These are phyloP conservation scores for Trichomonas tenax DNA, from an alignment of 208 protist genomes.

Conservation along the genomic window DNA sequence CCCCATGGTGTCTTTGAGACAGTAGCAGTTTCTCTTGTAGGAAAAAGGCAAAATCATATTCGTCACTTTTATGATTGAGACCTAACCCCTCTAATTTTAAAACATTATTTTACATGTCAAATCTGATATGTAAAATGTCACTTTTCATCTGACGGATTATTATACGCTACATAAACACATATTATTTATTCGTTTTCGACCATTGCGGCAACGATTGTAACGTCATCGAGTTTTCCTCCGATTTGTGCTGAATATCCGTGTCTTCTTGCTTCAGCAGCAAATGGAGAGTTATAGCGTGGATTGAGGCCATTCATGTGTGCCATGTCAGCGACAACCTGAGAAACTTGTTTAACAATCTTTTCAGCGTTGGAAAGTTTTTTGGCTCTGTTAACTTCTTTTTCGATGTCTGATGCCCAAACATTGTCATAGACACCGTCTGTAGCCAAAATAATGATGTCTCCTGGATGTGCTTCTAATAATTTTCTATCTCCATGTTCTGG, in stretches of 20 bases:
- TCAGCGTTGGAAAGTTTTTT: neutral
- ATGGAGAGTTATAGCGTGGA: neutral
- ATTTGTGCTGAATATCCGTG: neutral
- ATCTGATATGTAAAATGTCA: too few relatives aligned
- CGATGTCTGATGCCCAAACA: neutral
- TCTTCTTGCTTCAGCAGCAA: neutral
- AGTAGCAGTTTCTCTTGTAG: too few relatives aligned
- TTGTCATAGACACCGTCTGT: neutral
- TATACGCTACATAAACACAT: too few relatives aligned
- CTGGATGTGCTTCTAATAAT: neutral
- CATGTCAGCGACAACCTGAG: neutral
- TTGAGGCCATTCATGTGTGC: neutral
- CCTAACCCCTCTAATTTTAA: too few relatives aligned
- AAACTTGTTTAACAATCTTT: neutral
- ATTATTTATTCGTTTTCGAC: neutral
- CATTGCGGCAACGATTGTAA: neutral
- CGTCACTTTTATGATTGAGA: too few relatives aligned
- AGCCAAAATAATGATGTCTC: neutral
- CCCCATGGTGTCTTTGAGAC: too few relatives aligned
- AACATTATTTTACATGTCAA: too few relatives aligned
- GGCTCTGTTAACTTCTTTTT: neutral
- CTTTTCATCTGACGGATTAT: too few relatives aligned
- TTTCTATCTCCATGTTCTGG: neutral
- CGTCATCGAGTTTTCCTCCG: neutral
- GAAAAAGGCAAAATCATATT: too few relatives aligned